Percentiles rank a stretch among this genome's conserved stretches.
phyloP scores from a whole-genome alignment of 2,329 filamentous ascomycete genomes.

The Calonectria pseudoreteaudii region DNA sequence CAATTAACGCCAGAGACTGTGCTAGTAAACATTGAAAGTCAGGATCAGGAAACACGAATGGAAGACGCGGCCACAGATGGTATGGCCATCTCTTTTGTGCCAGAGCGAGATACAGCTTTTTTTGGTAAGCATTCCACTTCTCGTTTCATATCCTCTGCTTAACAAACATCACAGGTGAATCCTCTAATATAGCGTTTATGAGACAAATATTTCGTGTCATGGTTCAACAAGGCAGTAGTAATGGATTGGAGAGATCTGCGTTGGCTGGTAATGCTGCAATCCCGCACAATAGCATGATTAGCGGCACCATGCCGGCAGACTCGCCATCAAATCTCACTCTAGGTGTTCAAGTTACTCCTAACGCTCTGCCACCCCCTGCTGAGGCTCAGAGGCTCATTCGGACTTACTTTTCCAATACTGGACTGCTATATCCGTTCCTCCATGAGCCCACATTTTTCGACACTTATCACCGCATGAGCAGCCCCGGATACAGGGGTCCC shows the following conservation, averaged over 20 bases:
- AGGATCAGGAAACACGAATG: constrained; percentile 17
- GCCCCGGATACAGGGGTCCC: constrained; percentile 40
- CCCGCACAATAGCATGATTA: constrained; percentile 12
- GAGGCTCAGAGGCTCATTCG: constrained; percentile 35
- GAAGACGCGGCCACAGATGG: constrained; percentile 27
- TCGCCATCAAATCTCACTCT: neutral
- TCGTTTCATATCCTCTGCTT: neutral
- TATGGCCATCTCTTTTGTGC: constrained; percentile 29
- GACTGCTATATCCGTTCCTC: constrained; percentile 46
- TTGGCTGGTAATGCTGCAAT: neutral
- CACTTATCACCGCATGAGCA: constrained; percentile 31
- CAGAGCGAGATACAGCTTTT: constrained; percentile 28
- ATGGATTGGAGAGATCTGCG: neutral
- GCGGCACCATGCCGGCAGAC: neutral
- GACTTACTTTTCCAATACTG: constrained; percentile 44
- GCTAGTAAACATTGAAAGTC: constrained; percentile 16
- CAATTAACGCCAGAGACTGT: constrained; percentile 8
- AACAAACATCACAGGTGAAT: constrained; percentile 12
- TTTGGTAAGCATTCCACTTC: constrained; percentile 17
- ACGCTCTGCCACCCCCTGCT: constrained; percentile 32
- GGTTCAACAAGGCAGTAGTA: neutral
- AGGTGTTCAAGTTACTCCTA: neutral
- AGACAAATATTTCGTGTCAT: constrained; percentile 29
- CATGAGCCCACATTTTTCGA: constrained; percentile 42
- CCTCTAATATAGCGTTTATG: constrained; percentile 32